These are phyloP conservation scores for Acanthamoeba rhysodes DNA, from an alignment of 208 protist species.

Conservation along the genomic window DNA sequence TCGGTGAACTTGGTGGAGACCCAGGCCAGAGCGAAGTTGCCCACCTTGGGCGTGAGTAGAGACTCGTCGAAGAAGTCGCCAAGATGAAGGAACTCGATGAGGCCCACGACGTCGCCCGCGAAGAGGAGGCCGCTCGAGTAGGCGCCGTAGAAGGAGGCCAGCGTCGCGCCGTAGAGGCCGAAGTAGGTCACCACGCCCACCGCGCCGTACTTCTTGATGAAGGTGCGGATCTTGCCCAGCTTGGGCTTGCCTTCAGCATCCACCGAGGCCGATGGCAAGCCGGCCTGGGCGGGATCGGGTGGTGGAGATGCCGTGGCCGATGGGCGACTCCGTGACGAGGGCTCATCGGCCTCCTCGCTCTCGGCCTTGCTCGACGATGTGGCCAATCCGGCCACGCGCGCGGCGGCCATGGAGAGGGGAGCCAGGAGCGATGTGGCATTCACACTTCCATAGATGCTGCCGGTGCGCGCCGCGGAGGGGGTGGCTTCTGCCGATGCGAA, in stretches of 20 bases:
- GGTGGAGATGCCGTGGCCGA: neutral
- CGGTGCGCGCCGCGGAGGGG: neutral
- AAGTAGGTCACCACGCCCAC: constrained; percentile 71
- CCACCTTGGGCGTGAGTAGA: constrained; percentile 38
- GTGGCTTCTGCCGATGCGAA: neutral
- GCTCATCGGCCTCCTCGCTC: constrained; percentile 35
- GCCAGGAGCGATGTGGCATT: neutral
- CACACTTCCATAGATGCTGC: neutral
- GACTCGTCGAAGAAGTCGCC: constrained; percentile 21
- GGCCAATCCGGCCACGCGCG: neutral
- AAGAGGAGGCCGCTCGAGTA: constrained; percentile 46
- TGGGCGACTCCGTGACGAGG: constrained; percentile 24
- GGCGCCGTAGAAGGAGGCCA: constrained; percentile 56
- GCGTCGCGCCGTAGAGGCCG: constrained; percentile 65
- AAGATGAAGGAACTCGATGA: constrained; percentile 58
- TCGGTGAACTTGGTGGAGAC: constrained; percentile 75
- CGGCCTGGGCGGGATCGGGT: neutral
- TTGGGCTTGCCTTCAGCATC: neutral
- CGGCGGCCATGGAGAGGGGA: neutral
- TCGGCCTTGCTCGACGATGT: neutral
- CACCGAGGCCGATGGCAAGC: neutral
- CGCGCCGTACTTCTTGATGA: constrained; percentile 67
- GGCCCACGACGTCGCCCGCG: constrained; percentile 58
- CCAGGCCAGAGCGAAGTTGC: constrained; percentile 72
- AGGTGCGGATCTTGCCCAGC: constrained; percentile 19